phyloP scores from a whole-genome alignment of 352 stramenopile genomes.

The Pythium volutum region DNA sequence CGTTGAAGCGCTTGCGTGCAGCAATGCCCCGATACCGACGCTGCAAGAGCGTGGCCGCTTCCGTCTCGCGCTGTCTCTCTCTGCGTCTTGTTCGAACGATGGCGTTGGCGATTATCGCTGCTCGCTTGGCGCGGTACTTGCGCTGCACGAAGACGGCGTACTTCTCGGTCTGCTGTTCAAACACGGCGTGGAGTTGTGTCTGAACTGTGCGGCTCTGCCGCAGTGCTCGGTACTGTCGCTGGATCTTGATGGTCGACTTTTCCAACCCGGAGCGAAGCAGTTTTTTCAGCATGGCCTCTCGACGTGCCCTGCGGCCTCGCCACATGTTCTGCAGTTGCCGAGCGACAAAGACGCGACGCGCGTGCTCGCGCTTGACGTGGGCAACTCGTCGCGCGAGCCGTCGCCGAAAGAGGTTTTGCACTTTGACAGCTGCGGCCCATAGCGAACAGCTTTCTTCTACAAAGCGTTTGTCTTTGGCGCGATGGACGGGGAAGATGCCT shows the following conservation, averaged over 20 bases:
- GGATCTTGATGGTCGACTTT: slow-evolving; percentile 57
- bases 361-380: slow-evolving; percentile 33
- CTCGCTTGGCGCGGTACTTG: slow-evolving; percentile 52
- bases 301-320: slow-evolving; percentile 46
- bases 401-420: slow-evolving; percentile 59
- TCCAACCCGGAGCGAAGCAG: slow-evolving; percentile 46
- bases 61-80: slow-evolving; percentile 33
- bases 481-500: slow-evolving; percentile 66
- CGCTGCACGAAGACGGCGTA: slow-evolving; percentile 52
- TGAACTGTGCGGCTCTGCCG: slow-evolving; percentile 29
- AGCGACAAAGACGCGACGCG: slow-evolving; percentile 38
- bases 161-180: slow-evolving; percentile 46
- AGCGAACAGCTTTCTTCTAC: slow-evolving; percentile 53
- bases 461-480: slow-evolving; percentile 61
- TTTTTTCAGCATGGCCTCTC: slow-evolving; percentile 43
- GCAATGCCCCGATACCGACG: slow-evolving; percentile 46
- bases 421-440: slow-evolving; percentile 56
- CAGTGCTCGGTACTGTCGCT: slow-evolving; percentile 58
- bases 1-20: slow-evolving; percentile 34
- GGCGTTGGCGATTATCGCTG: slow-evolving; percentile 34
- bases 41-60: slow-evolving; percentile 50
- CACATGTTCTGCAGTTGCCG: slow-evolving; percentile 64
- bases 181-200: slow-evolving; percentile 34
- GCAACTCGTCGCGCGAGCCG: slow-evolving; percentile 37
- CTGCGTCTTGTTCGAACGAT: slow-evolving; percentile 32